Conservation (phyloP, 306 rosid genomes). For the Spatholobus suberectus region DNA sequence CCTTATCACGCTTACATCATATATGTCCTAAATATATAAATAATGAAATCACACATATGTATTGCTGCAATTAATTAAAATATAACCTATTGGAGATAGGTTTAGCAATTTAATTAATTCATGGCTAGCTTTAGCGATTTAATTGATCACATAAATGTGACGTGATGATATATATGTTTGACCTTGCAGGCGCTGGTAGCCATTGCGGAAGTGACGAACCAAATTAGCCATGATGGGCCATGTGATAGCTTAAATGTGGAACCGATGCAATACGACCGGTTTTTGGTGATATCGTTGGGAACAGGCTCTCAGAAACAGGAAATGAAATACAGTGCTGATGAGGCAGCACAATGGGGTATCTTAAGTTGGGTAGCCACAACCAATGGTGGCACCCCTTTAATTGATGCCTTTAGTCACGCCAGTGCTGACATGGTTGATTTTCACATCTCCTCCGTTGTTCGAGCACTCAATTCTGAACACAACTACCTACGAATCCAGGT, state of each 20-base stretch:
- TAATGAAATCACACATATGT: no score
- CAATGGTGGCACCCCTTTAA: constrained; percentile 53
- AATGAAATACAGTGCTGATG: constrained; percentile 45
- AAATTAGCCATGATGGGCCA: constrained; percentile 13
- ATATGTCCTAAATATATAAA: no score
- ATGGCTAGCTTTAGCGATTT: no score
- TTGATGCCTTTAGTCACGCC: constrained; percentile 52
- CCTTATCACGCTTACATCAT: no score
- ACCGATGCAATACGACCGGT: constrained; percentile 47
- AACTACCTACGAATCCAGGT: constrained; percentile 71
- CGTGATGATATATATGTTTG: neutral
- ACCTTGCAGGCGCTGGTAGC: constrained; percentile 57
- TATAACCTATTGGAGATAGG: no score
- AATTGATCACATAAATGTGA: no score
- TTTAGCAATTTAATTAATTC: no score
- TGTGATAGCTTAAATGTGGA: constrained; percentile 34
- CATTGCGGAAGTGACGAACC: constrained; percentile 58
- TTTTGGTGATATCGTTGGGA: constrained; percentile 65
- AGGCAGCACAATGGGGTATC: constrained; percentile 66
- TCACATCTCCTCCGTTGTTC: constrained; percentile 51
- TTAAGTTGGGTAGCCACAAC: constrained; percentile 53
- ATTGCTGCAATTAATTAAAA: no score
- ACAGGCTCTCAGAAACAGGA: constrained; percentile 62
- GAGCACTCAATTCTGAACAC: constrained; percentile 52
- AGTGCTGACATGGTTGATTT: constrained; percentile 64